Conservation (phyloP, 73 alveolate genomes). For the Chromera velia region DNA sequence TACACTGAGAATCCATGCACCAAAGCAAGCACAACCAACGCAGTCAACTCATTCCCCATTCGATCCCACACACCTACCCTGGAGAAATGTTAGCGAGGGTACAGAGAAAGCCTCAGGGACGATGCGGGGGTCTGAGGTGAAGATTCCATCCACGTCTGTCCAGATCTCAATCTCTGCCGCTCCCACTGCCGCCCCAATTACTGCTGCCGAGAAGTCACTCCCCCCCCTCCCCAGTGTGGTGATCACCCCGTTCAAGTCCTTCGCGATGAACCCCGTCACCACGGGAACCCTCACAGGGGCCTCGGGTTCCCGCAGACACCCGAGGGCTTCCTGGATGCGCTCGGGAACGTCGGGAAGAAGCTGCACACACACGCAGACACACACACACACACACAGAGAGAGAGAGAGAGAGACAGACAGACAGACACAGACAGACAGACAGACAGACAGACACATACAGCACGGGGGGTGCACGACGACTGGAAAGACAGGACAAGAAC, state of each 20-base stretch:
- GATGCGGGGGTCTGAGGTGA: neutral
- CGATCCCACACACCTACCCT: neutral
- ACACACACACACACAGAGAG: neutral
- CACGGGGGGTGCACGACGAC: too few relatives aligned
- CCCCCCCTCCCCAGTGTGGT: conserved; percentile 44
- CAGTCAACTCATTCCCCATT: too few relatives aligned
- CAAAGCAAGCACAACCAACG: too few relatives aligned
- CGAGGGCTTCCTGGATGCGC: neutral
- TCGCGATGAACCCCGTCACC: conserved; percentile 36
- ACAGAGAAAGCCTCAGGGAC: neutral
- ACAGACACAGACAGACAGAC: neutral
- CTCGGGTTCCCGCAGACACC: too few relatives aligned
- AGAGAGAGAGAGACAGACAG: neutral
- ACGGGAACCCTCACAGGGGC: too few relatives aligned
- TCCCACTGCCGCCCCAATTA: conserved; percentile 32
- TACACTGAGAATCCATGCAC: too few relatives aligned
- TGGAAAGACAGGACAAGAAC: too few relatives aligned
- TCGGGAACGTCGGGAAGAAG: neutral
- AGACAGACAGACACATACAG: too few relatives aligned
- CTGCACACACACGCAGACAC: neutral
- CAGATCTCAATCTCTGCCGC: conserved; percentile 4
- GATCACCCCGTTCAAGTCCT: conserved; percentile 29
- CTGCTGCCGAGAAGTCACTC: conserved; percentile 41
- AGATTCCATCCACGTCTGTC: neutral
- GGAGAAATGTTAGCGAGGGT: neutral